Percentiles rank a stretch among this genome's conserved stretches.
phyloP scores from a whole-genome alignment of 257 asterid species.

The Prunella vulgaris region DNA sequence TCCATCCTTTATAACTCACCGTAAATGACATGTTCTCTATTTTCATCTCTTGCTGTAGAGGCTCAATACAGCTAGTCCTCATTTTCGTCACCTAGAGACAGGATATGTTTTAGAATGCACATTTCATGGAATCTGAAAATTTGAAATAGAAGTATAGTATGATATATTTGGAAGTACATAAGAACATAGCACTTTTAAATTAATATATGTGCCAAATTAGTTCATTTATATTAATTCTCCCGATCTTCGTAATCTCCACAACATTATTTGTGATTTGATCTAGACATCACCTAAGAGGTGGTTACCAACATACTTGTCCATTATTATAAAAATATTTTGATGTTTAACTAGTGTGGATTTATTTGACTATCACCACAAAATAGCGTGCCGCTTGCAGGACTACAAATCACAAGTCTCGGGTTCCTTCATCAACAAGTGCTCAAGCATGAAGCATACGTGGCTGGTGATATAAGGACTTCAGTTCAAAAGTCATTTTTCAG shows the following conservation, averaged over 20 bases:
- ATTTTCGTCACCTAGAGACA: conserved; percentile 21
- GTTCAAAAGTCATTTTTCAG: no score
- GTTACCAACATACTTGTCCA: background rate
- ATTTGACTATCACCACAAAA: background rate
- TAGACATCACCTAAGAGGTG: background rate
- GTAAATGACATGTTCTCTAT: conserved; percentile 22
- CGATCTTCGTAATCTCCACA: background rate
- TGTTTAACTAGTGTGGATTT: background rate
- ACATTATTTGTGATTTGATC: background rate
- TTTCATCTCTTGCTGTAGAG: conserved; percentile 15
- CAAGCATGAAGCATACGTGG: no score
- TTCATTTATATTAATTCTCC: no score
- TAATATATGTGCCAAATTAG: no score
- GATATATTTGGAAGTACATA: background rate
- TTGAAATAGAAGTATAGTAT: background rate
- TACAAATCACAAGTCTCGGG: background rate
- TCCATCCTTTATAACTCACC: conserved; percentile 23
- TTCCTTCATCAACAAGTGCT: no score
- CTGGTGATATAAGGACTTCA: no score
- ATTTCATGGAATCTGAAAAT: background rate
- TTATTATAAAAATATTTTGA: background rate
- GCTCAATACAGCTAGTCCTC: conserved; percentile 21
- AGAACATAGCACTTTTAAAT: background rate
- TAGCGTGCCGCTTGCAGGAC: background rate
- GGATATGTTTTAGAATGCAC: background rate